These are phyloP conservation scores for Pseudodiploospora longispora DNA, from an alignment of 2,329 filamentous ascomycete genomes.

Conservation along the genomic window DNA sequence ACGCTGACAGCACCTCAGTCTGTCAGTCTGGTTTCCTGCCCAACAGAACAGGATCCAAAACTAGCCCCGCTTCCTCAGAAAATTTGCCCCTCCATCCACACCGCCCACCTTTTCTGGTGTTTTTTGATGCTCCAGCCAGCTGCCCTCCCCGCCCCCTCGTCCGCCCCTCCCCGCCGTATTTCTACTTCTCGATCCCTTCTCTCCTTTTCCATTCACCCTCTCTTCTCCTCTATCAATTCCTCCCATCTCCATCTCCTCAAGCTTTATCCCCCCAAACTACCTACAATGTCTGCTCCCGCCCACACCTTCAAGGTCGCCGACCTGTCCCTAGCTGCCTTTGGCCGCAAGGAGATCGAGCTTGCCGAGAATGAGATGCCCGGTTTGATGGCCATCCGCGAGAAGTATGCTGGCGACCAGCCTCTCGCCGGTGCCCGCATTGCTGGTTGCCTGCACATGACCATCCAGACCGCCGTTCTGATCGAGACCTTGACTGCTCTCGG, in stretches of 20 bases:
- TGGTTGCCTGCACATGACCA: slow-evolving; percentile 98
- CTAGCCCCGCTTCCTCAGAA: slow-evolving; percentile 1
- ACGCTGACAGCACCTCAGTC: background rate
- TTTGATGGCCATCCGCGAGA: slow-evolving; percentile 87
- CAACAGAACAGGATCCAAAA: background rate
- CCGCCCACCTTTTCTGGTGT: slow-evolving; percentile 13
- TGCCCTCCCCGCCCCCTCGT: slow-evolving; percentile 7
- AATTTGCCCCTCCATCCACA: slow-evolving; percentile 24
- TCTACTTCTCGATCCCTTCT: slow-evolving; percentile 6
- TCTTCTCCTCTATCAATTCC: slow-evolving; percentile 11
- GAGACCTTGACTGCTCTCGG: slow-evolving; percentile 92
- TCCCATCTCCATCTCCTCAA: slow-evolving; percentile 3
- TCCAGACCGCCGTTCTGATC: slow-evolving; percentile 98
- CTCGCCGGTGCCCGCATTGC: slow-evolving; percentile 92
- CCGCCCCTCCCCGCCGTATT: slow-evolving; percentile 13
- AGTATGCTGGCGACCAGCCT: slow-evolving; percentile 90
- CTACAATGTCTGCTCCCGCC: slow-evolving; percentile 67
- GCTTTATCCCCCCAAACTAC: background rate
- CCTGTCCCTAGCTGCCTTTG: slow-evolving; percentile 94
- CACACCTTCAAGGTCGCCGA: slow-evolving; percentile 97
- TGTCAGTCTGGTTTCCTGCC: no score
- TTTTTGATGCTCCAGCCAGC: background rate
- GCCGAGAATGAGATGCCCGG: slow-evolving; percentile 96
- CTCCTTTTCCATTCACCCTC: slow-evolving; percentile 9
- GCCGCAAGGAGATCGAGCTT: slow-evolving; percentile 97